phyloP scores from a whole-genome alignment of 2,329 filamentous ascomycete species.

The Hymenotorrendiella dingleyae region DNA sequence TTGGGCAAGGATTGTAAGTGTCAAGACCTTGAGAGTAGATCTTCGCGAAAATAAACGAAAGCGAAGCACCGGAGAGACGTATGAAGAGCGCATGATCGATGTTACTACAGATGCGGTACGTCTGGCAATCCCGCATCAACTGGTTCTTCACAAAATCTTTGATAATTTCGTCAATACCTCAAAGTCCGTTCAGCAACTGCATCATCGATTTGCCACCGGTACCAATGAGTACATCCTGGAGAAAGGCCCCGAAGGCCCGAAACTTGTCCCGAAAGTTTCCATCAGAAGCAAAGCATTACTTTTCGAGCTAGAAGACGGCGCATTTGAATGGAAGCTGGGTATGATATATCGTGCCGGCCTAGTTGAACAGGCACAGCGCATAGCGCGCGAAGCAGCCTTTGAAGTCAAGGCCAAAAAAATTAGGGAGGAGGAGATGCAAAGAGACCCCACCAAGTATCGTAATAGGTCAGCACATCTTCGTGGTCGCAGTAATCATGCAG shows the following conservation, averaged over 20 bases:
- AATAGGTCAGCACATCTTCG: conserved; percentile 43
- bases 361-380: conserved; percentile 81
- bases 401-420: conserved; percentile 80
- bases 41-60: conserved; percentile 72
- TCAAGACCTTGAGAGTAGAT: conserved; percentile 77
- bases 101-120: conserved; percentile 79
- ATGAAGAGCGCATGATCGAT: conserved; percentile 79
- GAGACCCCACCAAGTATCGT: conserved; percentile 46
- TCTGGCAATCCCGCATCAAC: conserved; percentile 82
- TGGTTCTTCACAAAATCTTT: conserved; percentile 84
- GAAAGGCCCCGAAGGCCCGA: conserved; percentile 80
- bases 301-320: conserved; percentile 91
- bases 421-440: conserved; percentile 60
- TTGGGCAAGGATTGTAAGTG: conserved; percentile 81
- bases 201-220: conserved; percentile 83
- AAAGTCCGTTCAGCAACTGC: conserved; percentile 85
- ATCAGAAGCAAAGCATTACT: conserved; percentile 74
- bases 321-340: conserved; percentile 95
- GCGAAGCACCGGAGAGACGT: conserved; percentile 47
- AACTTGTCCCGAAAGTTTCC: conserved; percentile 79
- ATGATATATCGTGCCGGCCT: conserved; percentile 88
- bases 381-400: conserved; percentile 88
- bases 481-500: conserved; percentile 25
- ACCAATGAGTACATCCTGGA: conserved; percentile 83
- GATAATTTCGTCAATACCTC: conserved; percentile 86